Conservation (phyloP, 2,329 filamentous ascomycete species). For the Grosmannia penicillata region DNA sequence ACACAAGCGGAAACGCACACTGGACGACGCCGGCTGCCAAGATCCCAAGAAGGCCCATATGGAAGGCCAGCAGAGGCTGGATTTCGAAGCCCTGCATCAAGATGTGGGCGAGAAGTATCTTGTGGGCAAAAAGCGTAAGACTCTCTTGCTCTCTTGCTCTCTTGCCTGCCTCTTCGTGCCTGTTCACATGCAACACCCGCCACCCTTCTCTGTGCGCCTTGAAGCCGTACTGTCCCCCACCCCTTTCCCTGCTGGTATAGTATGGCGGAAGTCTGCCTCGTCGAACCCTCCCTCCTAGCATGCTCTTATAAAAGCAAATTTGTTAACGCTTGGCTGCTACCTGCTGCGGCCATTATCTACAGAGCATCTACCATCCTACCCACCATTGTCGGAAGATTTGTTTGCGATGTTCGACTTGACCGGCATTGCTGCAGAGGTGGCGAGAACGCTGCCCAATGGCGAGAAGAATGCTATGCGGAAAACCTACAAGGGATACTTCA, state of each 20-base stretch:
- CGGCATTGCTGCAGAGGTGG: slow-evolving; percentile 43
- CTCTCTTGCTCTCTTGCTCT: slow-evolving; percentile 14
- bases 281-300: not conserved
- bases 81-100: slow-evolving; percentile 49
- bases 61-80: slow-evolving; percentile 40
- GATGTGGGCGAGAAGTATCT: slow-evolving; percentile 55
- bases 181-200: too few relatives aligned
- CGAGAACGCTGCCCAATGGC: slow-evolving; percentile 47
- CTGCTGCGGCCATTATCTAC: slow-evolving; percentile 12
- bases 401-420: slow-evolving; percentile 43
- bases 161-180: not conserved
- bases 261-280: not conserved
- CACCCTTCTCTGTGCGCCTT: too few relatives aligned
- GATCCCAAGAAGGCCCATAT: slow-evolving; percentile 47
- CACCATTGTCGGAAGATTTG: slow-evolving; percentile 38
- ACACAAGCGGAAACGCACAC: slow-evolving; percentile 46
- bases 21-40: slow-evolving; percentile 40
- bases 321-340: slow-evolving; percentile 25
- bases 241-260: too few relatives aligned
- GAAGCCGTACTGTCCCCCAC: too few relatives aligned
- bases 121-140: slow-evolving; percentile 52
- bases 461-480: slow-evolving; percentile 53
- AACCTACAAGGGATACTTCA: slow-evolving; percentile 55
- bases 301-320: too few relatives aligned
- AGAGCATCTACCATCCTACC: slow-evolving; percentile 33